These are phyloP conservation scores for Stylosanthes scabra DNA, from an alignment of 331 rosid genomes.

Conservation along the genomic window DNA sequence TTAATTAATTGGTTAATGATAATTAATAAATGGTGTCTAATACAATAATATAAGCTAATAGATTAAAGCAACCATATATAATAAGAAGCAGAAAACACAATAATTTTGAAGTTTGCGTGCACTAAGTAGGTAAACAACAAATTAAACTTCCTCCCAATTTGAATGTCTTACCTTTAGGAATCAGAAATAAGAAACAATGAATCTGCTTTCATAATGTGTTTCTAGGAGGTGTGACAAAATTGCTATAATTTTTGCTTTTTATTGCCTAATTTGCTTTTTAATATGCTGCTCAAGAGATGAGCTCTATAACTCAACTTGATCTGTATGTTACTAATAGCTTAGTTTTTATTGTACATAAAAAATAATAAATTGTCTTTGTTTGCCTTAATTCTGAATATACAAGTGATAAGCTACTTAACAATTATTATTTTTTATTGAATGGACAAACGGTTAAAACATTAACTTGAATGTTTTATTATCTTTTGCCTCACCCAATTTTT, in stretches of 20 bases:
- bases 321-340: too few relatives aligned
- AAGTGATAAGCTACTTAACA: too few relatives aligned
- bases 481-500: too few relatives aligned
- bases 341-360: too few relatives aligned
- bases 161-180: slow-evolving; percentile 7
- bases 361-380: too few relatives aligned
- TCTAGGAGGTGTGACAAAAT: slow-evolving; percentile 11
- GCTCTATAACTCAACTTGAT: too few relatives aligned
- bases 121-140: not conserved
- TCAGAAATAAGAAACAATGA: slow-evolving; percentile 17
- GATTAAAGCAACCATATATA: not conserved
- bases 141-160: not conserved
- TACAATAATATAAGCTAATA: not conserved
- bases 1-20: not conserved
- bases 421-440: too few relatives aligned
- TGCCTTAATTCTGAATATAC: too few relatives aligned
- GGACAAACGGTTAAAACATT: too few relatives aligned
- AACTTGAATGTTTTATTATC: too few relatives aligned
- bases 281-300: too few relatives aligned
- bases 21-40: not conserved
- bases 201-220: slow-evolving; percentile 16
- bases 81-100: slow-evolving; percentile 6
- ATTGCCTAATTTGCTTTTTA: not conserved
- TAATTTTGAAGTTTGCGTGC: slow-evolving; percentile 1
- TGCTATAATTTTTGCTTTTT: not conserved